Evolutionary conservation across 345 rosid genomes (phyloP).

Genomic region (Populus deltoides): DNA sequence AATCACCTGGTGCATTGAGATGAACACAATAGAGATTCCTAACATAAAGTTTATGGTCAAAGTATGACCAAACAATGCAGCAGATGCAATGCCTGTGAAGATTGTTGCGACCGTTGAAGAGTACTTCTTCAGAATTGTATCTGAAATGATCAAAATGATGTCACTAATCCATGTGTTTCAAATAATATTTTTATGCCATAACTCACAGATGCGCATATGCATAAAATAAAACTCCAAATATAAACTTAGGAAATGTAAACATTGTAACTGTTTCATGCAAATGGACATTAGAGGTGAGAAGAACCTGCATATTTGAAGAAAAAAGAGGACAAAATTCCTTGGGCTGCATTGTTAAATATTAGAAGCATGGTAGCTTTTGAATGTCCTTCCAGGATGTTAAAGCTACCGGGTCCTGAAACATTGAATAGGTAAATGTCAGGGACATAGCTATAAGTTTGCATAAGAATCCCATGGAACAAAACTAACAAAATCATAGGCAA

Average conservation of each 20-base stretch:
- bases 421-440: background rate
- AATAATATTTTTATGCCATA: background rate
- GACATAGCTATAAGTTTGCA: background rate
- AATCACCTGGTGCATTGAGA: slow-evolving; percentile 97
- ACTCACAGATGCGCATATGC: slow-evolving; percentile 3
- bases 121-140: slow-evolving; percentile 96
- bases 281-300: background rate
- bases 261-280: background rate
- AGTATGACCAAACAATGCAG: slow-evolving; percentile 81
- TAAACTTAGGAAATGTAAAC: background rate
- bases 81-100: slow-evolving; percentile 96
- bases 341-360: slow-evolving; percentile 86
- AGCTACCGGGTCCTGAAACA: slow-evolving; percentile 75
- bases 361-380: slow-evolving; percentile 92
- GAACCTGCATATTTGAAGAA: slow-evolving; percentile 98
- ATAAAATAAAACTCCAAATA: background rate
- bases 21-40: slow-evolving; percentile 91
- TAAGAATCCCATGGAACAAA: background rate
- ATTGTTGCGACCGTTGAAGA: slow-evolving; percentile 97
- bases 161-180: background rate
- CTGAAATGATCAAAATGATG: slow-evolving; percentile 44
- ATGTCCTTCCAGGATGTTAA: slow-evolving; percentile 88
- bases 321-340: slow-evolving; percentile 75
- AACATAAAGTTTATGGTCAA: slow-evolving; percentile 83
- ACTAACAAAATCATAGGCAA: background rate